Evolutionary conservation across 805 yeast species (phyloP), one percentile per base, ranked within the genome.

Genomic region (Kuraishia cidri): DNA sequence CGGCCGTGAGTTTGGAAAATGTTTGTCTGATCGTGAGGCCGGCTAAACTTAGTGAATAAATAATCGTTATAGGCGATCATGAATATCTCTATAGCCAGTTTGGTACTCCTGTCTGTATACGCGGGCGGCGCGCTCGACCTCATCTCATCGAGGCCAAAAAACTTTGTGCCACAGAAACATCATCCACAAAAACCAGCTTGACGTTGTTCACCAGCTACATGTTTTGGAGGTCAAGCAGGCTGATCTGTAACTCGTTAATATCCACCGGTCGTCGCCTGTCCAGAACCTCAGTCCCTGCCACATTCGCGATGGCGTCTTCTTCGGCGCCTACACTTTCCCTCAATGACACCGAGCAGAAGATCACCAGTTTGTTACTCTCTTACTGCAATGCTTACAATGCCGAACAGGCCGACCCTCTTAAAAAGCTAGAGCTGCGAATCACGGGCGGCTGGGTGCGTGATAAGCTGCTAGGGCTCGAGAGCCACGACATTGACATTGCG

Each of bases 401-500:
- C 7, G n/a, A n/a, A n/a, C 22, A 12, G 9, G 15, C 29, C 12
- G 50, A 43, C 26, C 9, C 53, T 48, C n/a, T 43, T 39, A 24
- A 48, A 13, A 46, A 41, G n/a, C 50, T 79, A 7, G 78, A 69
- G 28, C 63, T 83, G 10, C 56, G 98, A 38, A 83, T 92, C 43
- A 88, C 97, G 0, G 98, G 98, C 23, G 98, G 98, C 0, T 90
- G 98, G 98, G 98, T 92, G 3, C 69, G 98, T 45, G 98, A 92
- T 54, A 92, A 92, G 57, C 61, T 92, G 19, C 61, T 92, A 20
- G 94, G 95, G 0, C 66, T 69, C 30, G 75, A 73, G 15, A 78
- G 90, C 26, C 77, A 90, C 48, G 99, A 92, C 53, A 64, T 92
- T 20, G 99, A 92, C 47, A 84, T 92, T 30, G 97, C 97, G 5